Evolutionary conservation across 2,329 filamentous ascomycete species (phyloP), one percentile per base, ranked within the genome.

Genomic region (Cercospora beticola): DNA sequence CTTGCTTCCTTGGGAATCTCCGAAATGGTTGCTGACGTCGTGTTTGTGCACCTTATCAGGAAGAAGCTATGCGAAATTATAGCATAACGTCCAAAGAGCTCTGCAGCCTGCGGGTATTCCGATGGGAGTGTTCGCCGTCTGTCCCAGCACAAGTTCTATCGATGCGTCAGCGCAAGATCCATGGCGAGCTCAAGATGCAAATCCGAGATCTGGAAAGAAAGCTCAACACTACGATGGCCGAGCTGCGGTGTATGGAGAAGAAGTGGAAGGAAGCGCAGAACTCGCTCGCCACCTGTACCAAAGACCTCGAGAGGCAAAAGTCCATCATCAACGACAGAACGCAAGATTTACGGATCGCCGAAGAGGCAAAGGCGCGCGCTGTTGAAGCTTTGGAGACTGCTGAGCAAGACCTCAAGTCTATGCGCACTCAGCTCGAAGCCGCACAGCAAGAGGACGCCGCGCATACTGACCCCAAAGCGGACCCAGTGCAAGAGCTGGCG

Each of bases 181-280:
- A 66, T 21, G 59, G 60, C 58, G 60, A 66, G 5, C 52, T 68
- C 30, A 65, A 66, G 40, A 40, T 60, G 21, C 52, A 68, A 18
- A 68, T 66, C 5, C 59, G 56, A 7, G 49, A 63, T 43, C 60
- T 68, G 3, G 59, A 65, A 18, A 18, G 33, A 5, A 68, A 63
- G 36, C 54, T 66, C 31, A 66, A 7, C 26, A 43, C 28, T 4
- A 59, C 67, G 3, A 57, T 58, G 40, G 31, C 36, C 6, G 67
- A 68, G 14, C 23, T 59, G 18, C 28, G 43, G 6, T 56, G 28
- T 5, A 60, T 60, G 33, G 67, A 68, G 40, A 54, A 30, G 18
- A 63, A 57, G 59, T 66, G 63, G 63, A 66, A 63, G 49, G 58
- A 60, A 49, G 66, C 66, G 7, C 66, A 65, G 33, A 16, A n/a